Evolutionary conservation across 2,329 filamentous ascomycete species (phyloP).

Genomic region (Thielaviopsis populi): DNA sequence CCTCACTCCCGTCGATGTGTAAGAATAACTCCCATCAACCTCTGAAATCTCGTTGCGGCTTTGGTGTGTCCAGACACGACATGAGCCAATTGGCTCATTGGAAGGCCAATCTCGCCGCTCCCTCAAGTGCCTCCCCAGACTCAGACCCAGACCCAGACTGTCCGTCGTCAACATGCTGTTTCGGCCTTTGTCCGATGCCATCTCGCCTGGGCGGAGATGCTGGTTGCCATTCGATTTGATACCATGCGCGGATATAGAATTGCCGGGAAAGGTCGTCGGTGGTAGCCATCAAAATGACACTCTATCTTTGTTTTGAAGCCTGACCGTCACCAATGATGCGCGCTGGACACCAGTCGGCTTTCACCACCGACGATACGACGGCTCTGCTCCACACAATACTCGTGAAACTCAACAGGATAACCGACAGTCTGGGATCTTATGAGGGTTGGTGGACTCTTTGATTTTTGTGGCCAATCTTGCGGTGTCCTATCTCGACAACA

Average conservation of each 20-base stretch:
- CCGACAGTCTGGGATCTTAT: background rate
- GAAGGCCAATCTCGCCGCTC: background rate
- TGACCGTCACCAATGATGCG: background rate
- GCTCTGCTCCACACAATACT: background rate
- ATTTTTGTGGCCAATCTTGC: background rate
- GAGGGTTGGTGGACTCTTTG: background rate
- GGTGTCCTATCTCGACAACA: background rate
- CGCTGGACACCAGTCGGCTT: background rate
- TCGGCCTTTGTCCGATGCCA: background rate
- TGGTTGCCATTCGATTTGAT: background rate
- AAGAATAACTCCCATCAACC: slow-evolving; percentile 40
- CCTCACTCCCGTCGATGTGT: slow-evolving; percentile 98
- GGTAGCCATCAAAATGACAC: no score
- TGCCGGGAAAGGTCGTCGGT: background rate
- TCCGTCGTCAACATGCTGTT: background rate
- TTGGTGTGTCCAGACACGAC: background rate
- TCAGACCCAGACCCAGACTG: background rate
- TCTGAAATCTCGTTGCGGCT: background rate
- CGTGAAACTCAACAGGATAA: background rate
- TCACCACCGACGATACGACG: background rate
- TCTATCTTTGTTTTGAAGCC: background rate
- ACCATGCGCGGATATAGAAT: background rate
- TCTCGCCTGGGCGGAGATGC: background rate
- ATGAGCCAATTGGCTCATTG: background rate
- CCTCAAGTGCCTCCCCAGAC: background rate